Evolutionary conservation across 352 stramenopile species (phyloP), one percentile per base, ranked within the genome.

Genomic region (Pythium coloratum): DNA sequence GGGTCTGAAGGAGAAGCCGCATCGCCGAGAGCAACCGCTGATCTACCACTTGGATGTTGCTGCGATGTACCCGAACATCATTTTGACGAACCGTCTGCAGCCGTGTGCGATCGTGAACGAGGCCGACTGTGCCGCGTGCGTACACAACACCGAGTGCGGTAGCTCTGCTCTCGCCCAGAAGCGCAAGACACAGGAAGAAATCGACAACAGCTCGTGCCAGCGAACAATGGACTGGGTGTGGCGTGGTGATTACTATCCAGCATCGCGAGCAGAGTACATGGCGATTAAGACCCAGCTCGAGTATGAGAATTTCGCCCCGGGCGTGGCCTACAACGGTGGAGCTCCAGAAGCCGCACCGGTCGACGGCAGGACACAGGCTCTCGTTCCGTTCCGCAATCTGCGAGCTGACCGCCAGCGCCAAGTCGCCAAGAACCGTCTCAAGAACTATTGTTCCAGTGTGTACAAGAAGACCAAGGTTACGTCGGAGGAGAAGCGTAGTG

Each of bases 21-120:
- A 91, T 49, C 86, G 94, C 6, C 86, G 80, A 62, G 92, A 94
- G 80, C 95, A 87, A 49, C 98, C 98, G 0, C 86, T 98, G 24
- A 98, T 99, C 59, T 99, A 99, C 71, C 97, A 99, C 71, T 91
- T 99, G 69, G 98, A 99, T 77, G 98, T 99, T 3, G 97, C 93
- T 28, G 98, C 97, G 30, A 99, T 99, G 98, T 99, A 99, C 75
- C 98, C 97, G 8, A 99, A 99, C 71, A 99, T 99, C 68, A 99
- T 99, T 76, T 73, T 99, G 10, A 99, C 97, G 7, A 99, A 99
- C 72, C 94, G 98, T 2, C 78, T 99, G 44, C 97, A 99, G 80
- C 97, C 97, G 18, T 97, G 90, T 58, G 94, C 97, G 12, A 99
- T 99, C 66, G 96, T 99, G 16, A 91, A 98, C 65, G 91, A 98